These are phyloP conservation scores for Podila epigama DNA, from an alignment of 192 early-diverging fungal genomes.

Conservation along the genomic window DNA sequence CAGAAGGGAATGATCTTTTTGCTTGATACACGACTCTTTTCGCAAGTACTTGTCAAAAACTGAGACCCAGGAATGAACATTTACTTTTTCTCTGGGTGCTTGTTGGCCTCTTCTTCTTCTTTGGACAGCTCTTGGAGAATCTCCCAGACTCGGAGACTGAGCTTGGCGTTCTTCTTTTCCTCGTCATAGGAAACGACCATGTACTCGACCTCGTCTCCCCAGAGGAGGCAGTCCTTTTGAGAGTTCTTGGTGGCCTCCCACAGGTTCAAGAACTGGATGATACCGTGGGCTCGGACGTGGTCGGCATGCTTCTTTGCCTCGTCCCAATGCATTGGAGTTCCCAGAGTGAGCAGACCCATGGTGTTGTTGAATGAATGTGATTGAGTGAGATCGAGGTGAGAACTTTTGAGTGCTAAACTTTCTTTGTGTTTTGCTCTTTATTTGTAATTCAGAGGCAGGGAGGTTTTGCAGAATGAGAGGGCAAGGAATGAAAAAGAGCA, in stretches of 20 bases:
- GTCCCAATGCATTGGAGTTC: conserved; percentile 97
- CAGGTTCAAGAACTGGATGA: conserved; percentile 90
- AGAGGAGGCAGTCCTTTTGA: conserved; percentile 82
- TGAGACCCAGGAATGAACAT: background rate
- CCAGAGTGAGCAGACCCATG: conserved; percentile 94
- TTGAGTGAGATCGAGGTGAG: background rate
- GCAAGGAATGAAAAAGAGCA: background rate
- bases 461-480: background rate
- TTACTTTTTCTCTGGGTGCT: conserved; percentile 57
- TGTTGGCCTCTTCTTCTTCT: conserved; percentile 69
- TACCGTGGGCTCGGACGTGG: conserved; percentile 91
- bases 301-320: conserved; percentile 84
- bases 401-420: no score
- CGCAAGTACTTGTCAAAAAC: background rate
- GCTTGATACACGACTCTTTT: background rate
- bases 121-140: conserved; percentile 74
- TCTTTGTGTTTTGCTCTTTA: background rate
- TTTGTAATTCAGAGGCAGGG: background rate
- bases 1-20: conserved; percentile 1
- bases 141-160: conserved; percentile 84
- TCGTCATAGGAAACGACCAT: conserved; percentile 87
- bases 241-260: conserved; percentile 84
- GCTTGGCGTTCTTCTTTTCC: conserved; percentile 68
- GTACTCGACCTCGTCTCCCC: conserved; percentile 99
- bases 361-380: background rate